Evolutionary conservation across 139 green algal genomes (phyloP).

Genomic region (Ettlia oleoabundans): DNA sequence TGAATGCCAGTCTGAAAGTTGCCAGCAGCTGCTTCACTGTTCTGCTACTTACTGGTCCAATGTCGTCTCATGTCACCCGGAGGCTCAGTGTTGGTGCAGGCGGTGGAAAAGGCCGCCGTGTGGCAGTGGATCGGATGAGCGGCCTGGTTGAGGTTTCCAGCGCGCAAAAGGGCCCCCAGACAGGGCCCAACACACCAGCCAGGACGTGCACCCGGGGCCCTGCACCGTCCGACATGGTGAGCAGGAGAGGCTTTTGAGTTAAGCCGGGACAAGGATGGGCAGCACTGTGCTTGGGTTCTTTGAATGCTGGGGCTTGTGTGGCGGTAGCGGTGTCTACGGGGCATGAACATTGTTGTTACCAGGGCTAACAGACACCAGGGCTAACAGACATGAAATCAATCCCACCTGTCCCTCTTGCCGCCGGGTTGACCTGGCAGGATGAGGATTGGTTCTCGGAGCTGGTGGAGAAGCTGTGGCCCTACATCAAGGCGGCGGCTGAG

Average conservation of each 20-base stretch:
- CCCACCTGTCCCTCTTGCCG: not conserved
- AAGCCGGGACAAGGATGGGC: no score
- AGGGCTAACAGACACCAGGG: not conserved
- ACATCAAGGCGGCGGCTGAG: constrained; percentile 9
- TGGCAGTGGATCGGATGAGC: not conserved
- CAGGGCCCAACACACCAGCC: not conserved
- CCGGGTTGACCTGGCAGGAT: constrained; percentile 4
- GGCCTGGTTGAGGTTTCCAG: not conserved
- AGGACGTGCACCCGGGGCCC: not conserved
- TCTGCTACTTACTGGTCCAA: no score
- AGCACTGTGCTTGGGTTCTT: no score
- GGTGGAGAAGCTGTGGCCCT: constrained; percentile 34
- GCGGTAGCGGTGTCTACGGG: no score
- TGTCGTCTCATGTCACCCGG: not conserved
- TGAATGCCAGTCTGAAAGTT: no score
- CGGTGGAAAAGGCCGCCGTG: not conserved
- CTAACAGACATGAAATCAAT: not conserved
- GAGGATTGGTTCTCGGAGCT: constrained; percentile 31
- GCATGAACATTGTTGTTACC: no score
- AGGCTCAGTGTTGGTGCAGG: not conserved
- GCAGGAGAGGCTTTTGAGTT: no score
- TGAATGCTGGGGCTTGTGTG: no score
- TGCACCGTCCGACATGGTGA: no score
- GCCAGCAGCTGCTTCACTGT: not conserved
- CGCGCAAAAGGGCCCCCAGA: no score